These are phyloP conservation scores for Carpinus viminea DNA, from an alignment of 306 rosid genomes.

Conservation along the genomic window DNA sequence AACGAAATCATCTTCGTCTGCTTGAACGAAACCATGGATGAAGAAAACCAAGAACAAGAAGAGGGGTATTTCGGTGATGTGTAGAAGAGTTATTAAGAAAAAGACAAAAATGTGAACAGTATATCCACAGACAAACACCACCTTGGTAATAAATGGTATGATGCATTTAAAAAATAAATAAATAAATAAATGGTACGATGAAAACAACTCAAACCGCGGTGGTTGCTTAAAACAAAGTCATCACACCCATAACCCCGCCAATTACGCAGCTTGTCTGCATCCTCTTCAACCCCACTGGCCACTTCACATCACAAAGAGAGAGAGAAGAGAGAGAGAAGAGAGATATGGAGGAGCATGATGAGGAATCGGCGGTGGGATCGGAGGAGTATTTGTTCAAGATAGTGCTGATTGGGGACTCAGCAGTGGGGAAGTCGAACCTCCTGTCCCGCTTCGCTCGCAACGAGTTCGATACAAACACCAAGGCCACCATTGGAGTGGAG, in stretches of 20 bases:
- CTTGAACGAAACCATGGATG: too few relatives aligned
- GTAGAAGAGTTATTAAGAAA: too few relatives aligned
- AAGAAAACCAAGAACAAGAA: too few relatives aligned
- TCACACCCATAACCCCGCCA: conserved; percentile 33
- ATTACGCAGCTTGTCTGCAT: conserved; percentile 39
- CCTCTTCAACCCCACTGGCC: background rate
- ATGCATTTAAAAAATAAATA: too few relatives aligned
- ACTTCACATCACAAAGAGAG: background rate
- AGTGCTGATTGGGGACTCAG: conserved; percentile 87
- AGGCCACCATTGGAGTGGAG: conserved; percentile 91
- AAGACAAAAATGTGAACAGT: too few relatives aligned
- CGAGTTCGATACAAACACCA: conserved; percentile 76
- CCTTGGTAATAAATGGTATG: too few relatives aligned
- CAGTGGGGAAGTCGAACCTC: conserved; percentile 88
- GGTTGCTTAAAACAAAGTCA: too few relatives aligned
- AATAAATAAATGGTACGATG: too few relatives aligned
- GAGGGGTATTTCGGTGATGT: too few relatives aligned
- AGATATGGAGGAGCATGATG: conserved; percentile 1
- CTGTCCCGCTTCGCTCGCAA: conserved; percentile 77
- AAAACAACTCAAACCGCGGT: too few relatives aligned
- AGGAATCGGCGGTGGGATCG: conserved; percentile 28
- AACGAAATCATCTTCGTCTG: too few relatives aligned
- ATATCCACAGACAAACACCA: too few relatives aligned
- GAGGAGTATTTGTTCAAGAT: conserved; percentile 89
- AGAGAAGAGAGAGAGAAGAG: background rate